phyloP scores from a whole-genome alignment of 331 rosid species.

The Dryas integrifolia region DNA sequence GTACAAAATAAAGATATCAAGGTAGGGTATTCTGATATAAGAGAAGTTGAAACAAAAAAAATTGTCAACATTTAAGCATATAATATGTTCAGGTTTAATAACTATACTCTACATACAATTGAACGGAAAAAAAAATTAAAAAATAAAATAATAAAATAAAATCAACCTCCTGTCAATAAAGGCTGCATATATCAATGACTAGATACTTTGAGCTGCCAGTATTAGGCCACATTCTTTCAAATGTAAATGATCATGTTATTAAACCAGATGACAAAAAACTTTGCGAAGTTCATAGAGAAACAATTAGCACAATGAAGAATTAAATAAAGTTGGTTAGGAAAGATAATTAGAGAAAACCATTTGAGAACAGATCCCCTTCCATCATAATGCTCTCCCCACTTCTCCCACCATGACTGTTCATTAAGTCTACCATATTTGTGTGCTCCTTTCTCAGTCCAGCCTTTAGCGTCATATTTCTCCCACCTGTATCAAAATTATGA shows the following conservation, averaged over 20 bases:
- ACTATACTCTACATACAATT: no score
- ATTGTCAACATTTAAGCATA: neutral
- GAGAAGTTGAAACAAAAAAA: neutral
- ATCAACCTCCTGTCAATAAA: neutral
- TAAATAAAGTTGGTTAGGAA: constrained; percentile 17
- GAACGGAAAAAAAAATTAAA: no score
- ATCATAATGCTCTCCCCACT: constrained; percentile 98
- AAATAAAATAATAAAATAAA: neutral
- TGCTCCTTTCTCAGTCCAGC: constrained; percentile 98
- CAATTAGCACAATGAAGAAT: constrained; percentile 1
- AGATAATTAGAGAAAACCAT: constrained; percentile 54
- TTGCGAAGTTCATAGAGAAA: neutral
- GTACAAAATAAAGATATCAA: no score
- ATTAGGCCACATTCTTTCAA: neutral
- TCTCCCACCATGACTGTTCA: constrained; percentile 99
- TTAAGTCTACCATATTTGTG: constrained; percentile 93
- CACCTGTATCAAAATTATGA: constrained; percentile 57
- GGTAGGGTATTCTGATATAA: no score
- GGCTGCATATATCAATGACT: neutral
- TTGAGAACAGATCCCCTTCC: constrained; percentile 97
- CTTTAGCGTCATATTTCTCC: constrained; percentile 97
- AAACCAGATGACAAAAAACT: neutral
- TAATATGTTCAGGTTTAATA: neutral
- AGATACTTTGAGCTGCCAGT: neutral
- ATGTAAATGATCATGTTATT: constrained; percentile 1